Percentiles rank a stretch among this genome's conserved stretches.
Evolutionary conservation across 1,284 basidiomycete species (phyloP).

Genomic region (Tausonia pullulans): DNA sequence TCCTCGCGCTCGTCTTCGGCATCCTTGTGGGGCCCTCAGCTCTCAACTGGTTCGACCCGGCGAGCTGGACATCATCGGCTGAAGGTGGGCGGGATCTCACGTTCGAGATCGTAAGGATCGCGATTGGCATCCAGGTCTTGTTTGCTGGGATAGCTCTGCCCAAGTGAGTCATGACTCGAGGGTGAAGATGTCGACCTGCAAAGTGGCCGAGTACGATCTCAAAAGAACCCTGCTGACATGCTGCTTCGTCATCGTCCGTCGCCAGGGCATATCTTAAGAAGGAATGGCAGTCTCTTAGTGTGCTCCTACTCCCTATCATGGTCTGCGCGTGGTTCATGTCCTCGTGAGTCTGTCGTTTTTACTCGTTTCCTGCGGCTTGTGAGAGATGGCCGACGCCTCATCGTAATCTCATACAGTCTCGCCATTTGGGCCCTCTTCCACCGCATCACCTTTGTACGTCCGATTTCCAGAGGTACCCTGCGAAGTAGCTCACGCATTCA

Average conservation of each 20-base stretch:
- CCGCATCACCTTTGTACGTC: conserved; percentile 53
- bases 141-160: conserved; percentile 91
- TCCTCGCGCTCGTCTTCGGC: conserved; percentile 84
- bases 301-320: conserved; percentile 80
- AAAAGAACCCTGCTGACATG: not conserved
- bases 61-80: conserved; percentile 54
- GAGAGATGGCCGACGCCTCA: too few relatives aligned
- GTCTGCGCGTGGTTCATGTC: conserved; percentile 48
- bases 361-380: too few relatives aligned
- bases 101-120: conserved; percentile 76
- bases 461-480: not conserved
- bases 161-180: conserved; percentile 42
- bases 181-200: not conserved
- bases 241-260: not conserved
- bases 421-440: conserved; percentile 83
- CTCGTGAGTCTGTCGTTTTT: conserved; percentile 22
- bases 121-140: conserved; percentile 92
- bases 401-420: conserved; percentile 10
- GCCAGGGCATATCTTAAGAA: conserved; percentile 53
- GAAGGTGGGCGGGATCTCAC: conserved; percentile 48
- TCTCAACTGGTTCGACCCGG: conserved; percentile 40
- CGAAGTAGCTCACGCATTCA: not conserved
- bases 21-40: conserved; percentile 55
- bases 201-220: too few relatives aligned
- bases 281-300: conserved; percentile 75